A percentile compares a stretch with the other conserved stretches of the same genome.
phyloP scores from a whole-genome alignment of 164 flowering plant genomes.

The Buxus sempervirens region DNA sequence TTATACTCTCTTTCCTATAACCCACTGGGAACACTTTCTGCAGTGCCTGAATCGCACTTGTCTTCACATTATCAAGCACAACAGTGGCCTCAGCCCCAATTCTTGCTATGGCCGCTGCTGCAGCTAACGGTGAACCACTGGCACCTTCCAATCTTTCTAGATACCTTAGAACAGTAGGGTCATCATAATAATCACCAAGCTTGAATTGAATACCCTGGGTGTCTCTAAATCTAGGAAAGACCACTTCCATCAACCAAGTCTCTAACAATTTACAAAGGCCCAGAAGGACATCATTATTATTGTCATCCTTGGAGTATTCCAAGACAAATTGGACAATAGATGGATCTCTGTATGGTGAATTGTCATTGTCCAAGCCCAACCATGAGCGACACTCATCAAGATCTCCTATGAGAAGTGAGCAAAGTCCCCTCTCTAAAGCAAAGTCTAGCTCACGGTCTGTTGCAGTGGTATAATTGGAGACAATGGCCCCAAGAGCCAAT shows the following conservation, averaged over 20 bases:
- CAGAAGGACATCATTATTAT: constrained; percentile 69
- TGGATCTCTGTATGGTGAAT: constrained; percentile 75
- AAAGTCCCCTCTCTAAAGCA: constrained; percentile 90
- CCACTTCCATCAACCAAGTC: constrained; percentile 89
- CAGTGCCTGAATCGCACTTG: constrained; percentile 76
- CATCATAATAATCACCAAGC: constrained; percentile 96
- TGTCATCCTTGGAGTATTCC: constrained; percentile 69
- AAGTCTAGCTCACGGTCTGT: constrained; percentile 75
- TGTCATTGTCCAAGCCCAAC: constrained; percentile 79
- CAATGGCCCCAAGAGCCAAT: constrained; percentile 33
- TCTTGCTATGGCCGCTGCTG: constrained; percentile 92
- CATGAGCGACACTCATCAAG: constrained; percentile 84
- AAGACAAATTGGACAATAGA: constrained; percentile 66
- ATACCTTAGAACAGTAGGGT: constrained; percentile 76
- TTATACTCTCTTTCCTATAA: constrained; percentile 29
- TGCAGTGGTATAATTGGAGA: constrained; percentile 28
- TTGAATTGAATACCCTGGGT: constrained; percentile 59
- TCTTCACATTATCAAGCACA: constrained; percentile 75
- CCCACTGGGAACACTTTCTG: constrained; percentile 76
- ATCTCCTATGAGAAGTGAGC: constrained; percentile 86
- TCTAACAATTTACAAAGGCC: constrained; percentile 94
- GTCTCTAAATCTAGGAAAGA: constrained; percentile 88
- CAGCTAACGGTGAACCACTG: constrained; percentile 89
- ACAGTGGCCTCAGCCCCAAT: constrained; percentile 93
- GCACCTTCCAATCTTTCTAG: constrained; percentile 80